Evolutionary conservation across 2,329 filamentous ascomycete species (phyloP), one percentile per base, ranked within the genome.

Genomic region (Diaporthe eres): DNA sequence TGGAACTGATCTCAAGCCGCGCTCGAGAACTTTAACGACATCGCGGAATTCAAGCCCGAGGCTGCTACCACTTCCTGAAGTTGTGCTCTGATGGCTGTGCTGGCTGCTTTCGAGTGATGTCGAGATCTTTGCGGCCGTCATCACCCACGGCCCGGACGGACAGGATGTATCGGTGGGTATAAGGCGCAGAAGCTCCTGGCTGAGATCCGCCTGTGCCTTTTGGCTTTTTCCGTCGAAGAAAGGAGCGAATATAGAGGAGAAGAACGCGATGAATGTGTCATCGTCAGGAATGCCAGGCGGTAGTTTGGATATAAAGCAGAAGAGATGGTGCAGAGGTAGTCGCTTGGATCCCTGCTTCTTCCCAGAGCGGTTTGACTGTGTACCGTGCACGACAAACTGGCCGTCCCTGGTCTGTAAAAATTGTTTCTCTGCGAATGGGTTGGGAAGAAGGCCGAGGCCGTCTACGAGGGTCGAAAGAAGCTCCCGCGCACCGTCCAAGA

Each of bases 31-130:
- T 25, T 90, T 92, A 22, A 92, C 88, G 34, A 94, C 85, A 71
- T 93, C 91, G 12, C 93, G 92, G 78, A 94, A 95, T 74, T 95
- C 92, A 15, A 91, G 90, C 19, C 93, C 91, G 72, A 92, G 82
- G 49, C 90, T 85, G 75, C 87, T 83, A 12, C 88, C 86, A 44
- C 79, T 82, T 12, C 79, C 80, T 19, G 85, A 88, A 78, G 82
- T 84, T 67, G 81, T 85, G 25, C 83, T 85, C 47, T 83, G 83
- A 71, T 81, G 77, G 77, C 82, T 86, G 74, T 78, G 78, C 82
- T 86, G 82, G 42, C 78, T 79, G 80, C 81, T 84, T 17, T 87
- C 84, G 42, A 92, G 78, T 71, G 85, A 85, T 4, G 82, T 79
- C 13, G 83, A 83, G 25, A 91, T 81, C 39, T 86, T 85, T 55